Conservation (phyloP, 2,329 filamentous ascomycete genomes). For the Diaporthe nobilis region DNA sequence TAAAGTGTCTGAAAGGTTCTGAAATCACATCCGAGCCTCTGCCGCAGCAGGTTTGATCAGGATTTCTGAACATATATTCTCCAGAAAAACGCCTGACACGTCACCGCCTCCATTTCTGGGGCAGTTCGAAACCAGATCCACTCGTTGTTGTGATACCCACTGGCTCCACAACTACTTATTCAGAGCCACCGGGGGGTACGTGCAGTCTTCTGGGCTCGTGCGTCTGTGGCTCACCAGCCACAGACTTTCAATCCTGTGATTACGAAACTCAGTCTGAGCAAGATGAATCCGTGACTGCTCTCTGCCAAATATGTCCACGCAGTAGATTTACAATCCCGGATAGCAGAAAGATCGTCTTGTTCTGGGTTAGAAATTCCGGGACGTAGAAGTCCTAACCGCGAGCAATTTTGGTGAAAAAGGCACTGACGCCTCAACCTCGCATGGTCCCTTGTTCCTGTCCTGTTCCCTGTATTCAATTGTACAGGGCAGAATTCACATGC, state of each 20-base stretch:
- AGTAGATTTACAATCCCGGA: neutral
- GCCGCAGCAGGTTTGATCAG: neutral
- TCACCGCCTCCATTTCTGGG: slow-evolving; percentile 34
- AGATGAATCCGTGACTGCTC: too few relatives aligned
- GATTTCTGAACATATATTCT: neutral
- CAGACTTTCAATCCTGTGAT: neutral
- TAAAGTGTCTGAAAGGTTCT: neutral
- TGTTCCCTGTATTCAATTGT: neutral
- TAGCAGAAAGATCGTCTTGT: neutral
- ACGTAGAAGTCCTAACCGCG: rapidly evolving
- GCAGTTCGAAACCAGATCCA: slow-evolving; percentile 34
- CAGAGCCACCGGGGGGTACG: slow-evolving; percentile 27
- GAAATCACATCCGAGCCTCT: neutral
- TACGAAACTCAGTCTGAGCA: neutral
- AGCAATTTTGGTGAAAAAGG: neutral
- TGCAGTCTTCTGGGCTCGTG: slow-evolving; percentile 6
- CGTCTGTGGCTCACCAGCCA: neutral
- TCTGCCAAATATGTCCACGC: neutral
- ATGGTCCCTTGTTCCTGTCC: neutral
- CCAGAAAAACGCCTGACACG: slow-evolving; percentile 27
- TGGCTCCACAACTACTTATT: slow-evolving; percentile 36
- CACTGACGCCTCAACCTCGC: too few relatives aligned
- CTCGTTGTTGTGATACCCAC: slow-evolving; percentile 28
- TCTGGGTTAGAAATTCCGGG: neutral
- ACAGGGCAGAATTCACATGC: neutral